phyloP scores from a whole-genome alignment of 768 basidiomycete species.

The Amyloporia xantha region DNA sequence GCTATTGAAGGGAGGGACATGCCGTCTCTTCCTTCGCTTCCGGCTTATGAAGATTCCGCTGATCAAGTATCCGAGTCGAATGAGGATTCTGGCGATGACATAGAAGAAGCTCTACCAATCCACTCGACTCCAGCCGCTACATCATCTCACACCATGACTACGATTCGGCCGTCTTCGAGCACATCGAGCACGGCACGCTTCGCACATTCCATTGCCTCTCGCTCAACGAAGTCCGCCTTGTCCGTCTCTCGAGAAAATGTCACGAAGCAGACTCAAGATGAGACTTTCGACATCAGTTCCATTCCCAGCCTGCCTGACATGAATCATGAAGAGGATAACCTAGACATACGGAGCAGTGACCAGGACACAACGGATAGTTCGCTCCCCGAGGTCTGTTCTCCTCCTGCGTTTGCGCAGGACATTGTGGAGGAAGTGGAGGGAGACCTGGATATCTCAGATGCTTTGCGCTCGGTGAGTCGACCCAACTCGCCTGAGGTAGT shows the following conservation, averaged over 20 bases:
- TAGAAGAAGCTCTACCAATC: conserved; percentile 42
- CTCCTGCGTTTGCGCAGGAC: conserved; percentile 10
- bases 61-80: conserved; percentile 33
- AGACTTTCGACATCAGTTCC: conserved; percentile 28
- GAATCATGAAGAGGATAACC: conserved; percentile 9
- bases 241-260: conserved; percentile 15
- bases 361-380: conserved; percentile 19
- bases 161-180: conserved; percentile 44
- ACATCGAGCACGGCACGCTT: conserved; percentile 44
- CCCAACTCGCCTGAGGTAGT: conserved; percentile 16
- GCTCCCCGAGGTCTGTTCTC: conserved; percentile 19
- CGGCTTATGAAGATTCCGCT: conserved; percentile 60
- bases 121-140: conserved; percentile 60
- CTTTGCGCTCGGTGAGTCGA: conserved; percentile 22
- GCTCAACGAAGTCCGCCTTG: conserved; percentile 34
- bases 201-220: conserved; percentile 45
- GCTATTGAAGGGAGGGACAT: conserved; percentile 66
- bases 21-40: conserved; percentile 76
- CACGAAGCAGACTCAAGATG: conserved; percentile 5
- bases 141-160: conserved; percentile 43
- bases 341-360: conserved; percentile 21
- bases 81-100: conserved; percentile 27
- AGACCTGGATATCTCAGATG: conserved; percentile 23
- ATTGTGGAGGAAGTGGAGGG: conserved; percentile 12
- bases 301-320: conserved; percentile 23